Evolutionary conservation across 805 yeast genomes (phyloP).

Genomic region (Metschnikowia arizonensis): DNA sequence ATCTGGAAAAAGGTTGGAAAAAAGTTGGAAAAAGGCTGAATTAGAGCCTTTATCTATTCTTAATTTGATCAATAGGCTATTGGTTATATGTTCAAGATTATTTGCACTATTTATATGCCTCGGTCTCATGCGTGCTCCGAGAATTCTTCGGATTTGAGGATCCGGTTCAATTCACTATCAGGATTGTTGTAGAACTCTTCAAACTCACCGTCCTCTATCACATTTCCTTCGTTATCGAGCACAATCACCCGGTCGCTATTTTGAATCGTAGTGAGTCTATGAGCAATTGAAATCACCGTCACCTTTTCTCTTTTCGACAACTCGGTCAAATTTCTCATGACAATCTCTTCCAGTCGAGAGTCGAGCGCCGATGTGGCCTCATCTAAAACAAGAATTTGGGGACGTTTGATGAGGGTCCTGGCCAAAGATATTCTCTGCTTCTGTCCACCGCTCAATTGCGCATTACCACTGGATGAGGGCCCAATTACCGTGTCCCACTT

Average conservation of each 20-base stretch:
- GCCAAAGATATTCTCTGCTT: slow-evolving; percentile 91
- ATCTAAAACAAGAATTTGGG: slow-evolving; percentile 78
- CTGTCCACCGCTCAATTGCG: slow-evolving; percentile 90
- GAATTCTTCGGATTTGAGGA: slow-evolving; percentile 31
- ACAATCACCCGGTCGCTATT: slow-evolving; percentile 81
- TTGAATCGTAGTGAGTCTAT: slow-evolving; percentile 80
- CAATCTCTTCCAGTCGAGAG: slow-evolving; percentile 80
- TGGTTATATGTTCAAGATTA: not conserved
- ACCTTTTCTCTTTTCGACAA: slow-evolving; percentile 43
- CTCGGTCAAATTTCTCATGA: slow-evolving; percentile 62
- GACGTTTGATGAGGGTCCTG: slow-evolving; percentile 73
- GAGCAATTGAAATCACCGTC: slow-evolving; percentile 88
- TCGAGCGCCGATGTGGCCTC: slow-evolving; percentile 96
- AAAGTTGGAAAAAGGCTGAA: no score
- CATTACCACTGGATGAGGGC: slow-evolving; percentile 64
- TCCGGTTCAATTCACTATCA: slow-evolving; percentile 41
- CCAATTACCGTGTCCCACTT: slow-evolving; percentile 82
- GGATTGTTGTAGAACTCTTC: slow-evolving; percentile 46
- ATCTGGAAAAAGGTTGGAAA: not conserved
- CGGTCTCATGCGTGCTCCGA: slow-evolving; percentile 2
- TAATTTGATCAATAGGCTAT: no score
- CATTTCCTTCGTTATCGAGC: slow-evolving; percentile 46
- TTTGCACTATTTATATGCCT: not conserved
- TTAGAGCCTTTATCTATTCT: no score
- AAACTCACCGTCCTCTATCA: slow-evolving; percentile 68